Percentiles rank a stretch among this genome's conserved stretches.
phyloP scores from a whole-genome alignment of 2,329 filamentous ascomycete species.

The Aspergillus sp. region DNA sequence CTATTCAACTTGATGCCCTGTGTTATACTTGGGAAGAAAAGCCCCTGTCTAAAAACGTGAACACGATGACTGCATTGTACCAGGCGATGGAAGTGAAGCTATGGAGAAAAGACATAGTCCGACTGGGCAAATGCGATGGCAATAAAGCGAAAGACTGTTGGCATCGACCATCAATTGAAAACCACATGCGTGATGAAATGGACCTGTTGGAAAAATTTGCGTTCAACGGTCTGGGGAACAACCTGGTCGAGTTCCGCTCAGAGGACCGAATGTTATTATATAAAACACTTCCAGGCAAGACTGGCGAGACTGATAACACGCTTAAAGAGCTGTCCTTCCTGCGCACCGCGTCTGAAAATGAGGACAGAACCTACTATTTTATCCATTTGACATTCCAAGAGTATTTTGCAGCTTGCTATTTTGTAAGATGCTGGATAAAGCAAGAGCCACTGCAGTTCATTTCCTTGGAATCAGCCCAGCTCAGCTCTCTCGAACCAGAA shows the following conservation, averaged over 20 bases:
- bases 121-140: constrained; percentile 15
- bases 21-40: too few species aligned
- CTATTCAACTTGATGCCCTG: too few species aligned
- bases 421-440: constrained; percentile 26
- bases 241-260: constrained; percentile 29
- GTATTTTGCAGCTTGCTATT: constrained; percentile 34
- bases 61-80: constrained; percentile 34
- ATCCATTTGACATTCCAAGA: constrained; percentile 27
- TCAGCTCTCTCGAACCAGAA: background rate
- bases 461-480: too few species aligned
- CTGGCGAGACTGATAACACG: too few species aligned
- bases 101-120: constrained; percentile 36
- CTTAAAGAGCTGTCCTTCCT: constrained; percentile 32
- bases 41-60: background rate
- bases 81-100: constrained; percentile 29
- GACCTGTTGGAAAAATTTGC: constrained; percentile 28
- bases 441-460: constrained; percentile 1
- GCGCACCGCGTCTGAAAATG: constrained; percentile 17
- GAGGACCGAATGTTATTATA: constrained; percentile 15
- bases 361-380: constrained; percentile 34
- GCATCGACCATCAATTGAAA: constrained; percentile 7
- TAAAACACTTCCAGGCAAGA: too few species aligned
- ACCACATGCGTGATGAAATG: constrained; percentile 12
- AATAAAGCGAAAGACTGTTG: background rate
- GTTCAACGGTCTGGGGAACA: constrained; percentile 30